These are phyloP conservation scores for Trypanosoma melophagium DNA, from an alignment of 208 protist species.

Conservation along the genomic window DNA sequence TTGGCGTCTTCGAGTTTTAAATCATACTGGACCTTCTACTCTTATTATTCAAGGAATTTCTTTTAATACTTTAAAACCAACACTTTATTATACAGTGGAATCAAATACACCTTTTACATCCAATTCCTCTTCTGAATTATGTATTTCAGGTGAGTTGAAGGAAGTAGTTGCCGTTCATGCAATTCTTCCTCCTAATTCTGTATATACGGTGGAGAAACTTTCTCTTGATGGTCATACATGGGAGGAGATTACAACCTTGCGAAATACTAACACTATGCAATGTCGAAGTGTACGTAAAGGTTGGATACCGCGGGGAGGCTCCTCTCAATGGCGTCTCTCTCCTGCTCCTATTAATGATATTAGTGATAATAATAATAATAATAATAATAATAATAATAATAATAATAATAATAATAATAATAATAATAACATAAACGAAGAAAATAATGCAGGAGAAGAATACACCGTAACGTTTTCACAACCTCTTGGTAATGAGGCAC, in stretches of 20 bases:
- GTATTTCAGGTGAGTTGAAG: constrained; percentile 9
- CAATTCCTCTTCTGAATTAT: constrained; percentile 1
- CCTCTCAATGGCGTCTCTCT: constrained; percentile 65
- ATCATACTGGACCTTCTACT: constrained; percentile 19
- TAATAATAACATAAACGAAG: no score
- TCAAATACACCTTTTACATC: neutral
- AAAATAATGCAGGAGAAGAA: no score
- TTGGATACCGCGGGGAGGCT: constrained; percentile 34
- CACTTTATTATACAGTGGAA: constrained; percentile 21
- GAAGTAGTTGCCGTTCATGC: constrained; percentile 52
- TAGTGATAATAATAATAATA: neutral
- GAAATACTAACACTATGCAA: constrained; percentile 21
- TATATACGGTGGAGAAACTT: constrained; percentile 71
- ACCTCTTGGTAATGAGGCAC: neutral
- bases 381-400: neutral
- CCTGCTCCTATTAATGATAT: constrained; percentile 4
- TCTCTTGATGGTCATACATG: constrained; percentile 65
- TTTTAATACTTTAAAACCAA: constrained; percentile 23
- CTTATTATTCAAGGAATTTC: constrained; percentile 18
- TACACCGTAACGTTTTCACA: neutral
- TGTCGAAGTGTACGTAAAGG: constrained; percentile 30
- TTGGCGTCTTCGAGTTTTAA: constrained; percentile 53
- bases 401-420: neutral
- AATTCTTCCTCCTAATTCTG: constrained; percentile 36
- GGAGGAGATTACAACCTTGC: constrained; percentile 40